Conservation (phyloP, 768 basidiomycete genomes). For the Gelatoporia subvermispora region DNA sequence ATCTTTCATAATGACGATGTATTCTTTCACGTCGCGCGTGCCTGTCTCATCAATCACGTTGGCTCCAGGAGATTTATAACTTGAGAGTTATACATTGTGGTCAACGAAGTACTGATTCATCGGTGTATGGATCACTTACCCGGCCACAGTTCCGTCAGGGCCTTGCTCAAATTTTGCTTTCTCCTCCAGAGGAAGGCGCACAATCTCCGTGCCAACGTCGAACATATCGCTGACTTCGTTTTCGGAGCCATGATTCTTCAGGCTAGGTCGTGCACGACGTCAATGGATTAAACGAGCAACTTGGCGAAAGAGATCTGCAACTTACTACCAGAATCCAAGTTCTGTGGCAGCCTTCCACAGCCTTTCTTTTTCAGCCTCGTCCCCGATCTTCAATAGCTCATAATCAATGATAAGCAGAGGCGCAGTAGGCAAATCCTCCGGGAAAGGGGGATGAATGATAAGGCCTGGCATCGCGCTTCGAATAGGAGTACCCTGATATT, state of each 20-base stretch:
- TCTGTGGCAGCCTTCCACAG: constrained; percentile 46
- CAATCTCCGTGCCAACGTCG: constrained; percentile 32
- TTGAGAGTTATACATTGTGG: no score
- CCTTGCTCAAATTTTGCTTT: no score
- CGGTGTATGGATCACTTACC: no score
- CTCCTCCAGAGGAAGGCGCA: no score
- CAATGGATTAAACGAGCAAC: background rate
- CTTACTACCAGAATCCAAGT: no score
- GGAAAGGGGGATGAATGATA: constrained; percentile 46
- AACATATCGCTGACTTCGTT: constrained; percentile 32
- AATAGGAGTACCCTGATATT: no score
- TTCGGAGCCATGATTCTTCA: constrained; percentile 39
- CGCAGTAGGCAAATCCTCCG: constrained; percentile 38
- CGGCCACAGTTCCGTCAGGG: no score
- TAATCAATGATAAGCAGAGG: constrained; percentile 46
- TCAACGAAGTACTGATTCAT: no score
- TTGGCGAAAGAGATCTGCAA: constrained; percentile 17
- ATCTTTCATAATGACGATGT: constrained; percentile 31
- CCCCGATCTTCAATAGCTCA: constrained; percentile 29
- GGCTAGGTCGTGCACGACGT: constrained; percentile 16
- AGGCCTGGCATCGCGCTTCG: no score
- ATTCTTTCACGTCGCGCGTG: constrained; percentile 26
- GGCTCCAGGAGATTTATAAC: constrained; percentile 27
- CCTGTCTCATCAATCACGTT: constrained; percentile 28
- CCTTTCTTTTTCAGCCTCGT: constrained; percentile 33